A percentile compares a stretch with the other conserved stretches of the same genome.
Evolutionary conservation across 257 asterid species (phyloP).

Genomic region (Fraxinus quadrangulata): DNA sequence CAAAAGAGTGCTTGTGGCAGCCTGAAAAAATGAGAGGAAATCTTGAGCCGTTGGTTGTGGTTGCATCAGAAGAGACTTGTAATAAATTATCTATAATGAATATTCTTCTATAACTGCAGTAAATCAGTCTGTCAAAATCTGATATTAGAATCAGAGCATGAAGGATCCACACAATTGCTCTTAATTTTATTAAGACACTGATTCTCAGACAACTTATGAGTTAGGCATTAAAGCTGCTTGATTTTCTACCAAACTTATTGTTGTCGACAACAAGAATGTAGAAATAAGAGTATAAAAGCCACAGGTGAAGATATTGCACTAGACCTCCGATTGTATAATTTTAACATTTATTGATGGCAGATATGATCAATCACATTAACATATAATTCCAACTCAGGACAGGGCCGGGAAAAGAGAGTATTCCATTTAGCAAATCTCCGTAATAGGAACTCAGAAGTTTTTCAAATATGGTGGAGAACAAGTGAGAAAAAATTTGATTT

Average conservation of each 20-base stretch:
- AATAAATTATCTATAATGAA: background rate
- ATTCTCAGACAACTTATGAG: background rate
- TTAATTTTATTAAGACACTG: background rate
- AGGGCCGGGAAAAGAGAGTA: background rate
- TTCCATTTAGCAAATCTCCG: background rate
- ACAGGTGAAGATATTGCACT: background rate
- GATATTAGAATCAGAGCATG: background rate
- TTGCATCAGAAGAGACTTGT: background rate
- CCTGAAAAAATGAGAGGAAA: constrained; percentile 42
- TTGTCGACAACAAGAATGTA: background rate
- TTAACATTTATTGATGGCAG: background rate
- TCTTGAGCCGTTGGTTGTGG: background rate
- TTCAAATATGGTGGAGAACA: background rate
- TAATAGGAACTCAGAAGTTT: background rate
- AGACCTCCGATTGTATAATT: background rate
- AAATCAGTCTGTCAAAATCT: background rate
- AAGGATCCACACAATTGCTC: background rate
- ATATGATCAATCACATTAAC: background rate
- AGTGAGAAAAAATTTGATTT: background rate
- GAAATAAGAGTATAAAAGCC: background rate
- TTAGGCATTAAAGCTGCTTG: background rate
- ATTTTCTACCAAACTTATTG: background rate
- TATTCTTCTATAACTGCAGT: background rate
- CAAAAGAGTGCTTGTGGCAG: constrained; percentile 55
- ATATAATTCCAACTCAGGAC: background rate